phyloP scores from a whole-genome alignment of 768 basidiomycete genomes.

The Podaxis carcinomalis region DNA sequence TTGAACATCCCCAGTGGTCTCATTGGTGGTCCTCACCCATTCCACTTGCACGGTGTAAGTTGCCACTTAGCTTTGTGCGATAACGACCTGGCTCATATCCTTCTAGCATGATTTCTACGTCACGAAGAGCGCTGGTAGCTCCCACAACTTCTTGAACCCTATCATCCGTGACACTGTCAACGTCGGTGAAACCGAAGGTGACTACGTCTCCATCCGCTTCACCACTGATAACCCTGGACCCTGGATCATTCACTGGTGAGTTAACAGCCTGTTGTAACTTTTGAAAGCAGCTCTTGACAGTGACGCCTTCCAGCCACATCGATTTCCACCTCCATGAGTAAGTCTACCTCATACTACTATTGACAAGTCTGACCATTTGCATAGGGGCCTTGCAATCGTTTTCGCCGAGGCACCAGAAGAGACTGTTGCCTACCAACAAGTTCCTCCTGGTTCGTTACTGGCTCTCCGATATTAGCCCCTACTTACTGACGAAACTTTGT shows the following conservation, averaged over 20 bases:
- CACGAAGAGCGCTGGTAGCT: background rate
- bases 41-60: conserved; percentile 1
- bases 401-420: background rate
- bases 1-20: conserved; percentile 23
- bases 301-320: background rate
- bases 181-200: conserved; percentile 21
- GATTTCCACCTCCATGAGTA: background rate
- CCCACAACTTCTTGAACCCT: background rate
- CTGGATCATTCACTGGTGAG: conserved; percentile 36
- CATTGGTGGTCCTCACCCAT: conserved; percentile 1
- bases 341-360: background rate
- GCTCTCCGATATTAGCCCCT: conserved; percentile 7
- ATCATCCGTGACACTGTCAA: background rate
- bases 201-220: conserved; percentile 52
- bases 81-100: background rate
- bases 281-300: background rate
- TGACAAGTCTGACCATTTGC: background rate
- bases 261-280: background rate
- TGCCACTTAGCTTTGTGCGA: background rate
- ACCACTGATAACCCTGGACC: conserved; percentile 61
- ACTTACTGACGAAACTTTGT: background rate
- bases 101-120: background rate
- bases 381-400: background rate
- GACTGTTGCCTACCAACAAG: background rate
- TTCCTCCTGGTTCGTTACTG: background rate